Evolutionary conservation across 2,329 filamentous ascomycete genomes (phyloP), one percentile per base, ranked within the genome.

Genomic region (Ceratocystis eucalypticola): DNA sequence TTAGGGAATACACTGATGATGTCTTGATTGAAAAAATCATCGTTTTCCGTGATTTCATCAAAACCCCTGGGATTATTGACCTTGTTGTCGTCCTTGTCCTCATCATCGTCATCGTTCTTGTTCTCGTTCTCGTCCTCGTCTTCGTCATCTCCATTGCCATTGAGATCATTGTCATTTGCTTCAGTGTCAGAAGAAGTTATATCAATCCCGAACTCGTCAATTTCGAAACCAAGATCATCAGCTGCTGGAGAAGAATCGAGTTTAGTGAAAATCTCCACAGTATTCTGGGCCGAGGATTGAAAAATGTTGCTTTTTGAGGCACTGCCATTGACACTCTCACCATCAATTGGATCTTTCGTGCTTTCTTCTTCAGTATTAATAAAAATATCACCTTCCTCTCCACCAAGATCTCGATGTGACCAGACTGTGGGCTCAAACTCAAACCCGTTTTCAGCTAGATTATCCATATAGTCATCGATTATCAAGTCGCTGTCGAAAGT

Each of bases 191-290:
- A 65, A 17, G 20, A 65, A 15, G 12, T 22, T n/a, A 20, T 41
- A 53, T 50, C 45, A 22, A 37, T 4, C 1, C 45, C 20, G 22
- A 53, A 33, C 25, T 62, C 57, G 8, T 57, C 57, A 10, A 30
- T 17, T 71, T 89, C 79, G 68, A 90, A 89, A 59, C 82, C 80
- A 71, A 90, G 85, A 70, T 91, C 91, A 70, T 91, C 88, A 1
- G 57, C 63, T 3, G 55, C 48, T 12, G 37, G 30, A 12, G 20
- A 12, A 7, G n/a, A n/a, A 12, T 59, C 44, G 20, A 53, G 15
- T 53, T 41, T 41, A 41, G 10, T 41, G 5, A 15, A 41, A 41
- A 12, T 41, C 3, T 41, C 37, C 37, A 15, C 10, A 15, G 12
- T 41, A 41, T 41, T 41, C 12, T 41, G 37, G 12, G 37, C 3